phyloP scores from a whole-genome alignment of 225 moss, liverwort and hornwort genomes.

The Takakia lepidozioides region DNA sequence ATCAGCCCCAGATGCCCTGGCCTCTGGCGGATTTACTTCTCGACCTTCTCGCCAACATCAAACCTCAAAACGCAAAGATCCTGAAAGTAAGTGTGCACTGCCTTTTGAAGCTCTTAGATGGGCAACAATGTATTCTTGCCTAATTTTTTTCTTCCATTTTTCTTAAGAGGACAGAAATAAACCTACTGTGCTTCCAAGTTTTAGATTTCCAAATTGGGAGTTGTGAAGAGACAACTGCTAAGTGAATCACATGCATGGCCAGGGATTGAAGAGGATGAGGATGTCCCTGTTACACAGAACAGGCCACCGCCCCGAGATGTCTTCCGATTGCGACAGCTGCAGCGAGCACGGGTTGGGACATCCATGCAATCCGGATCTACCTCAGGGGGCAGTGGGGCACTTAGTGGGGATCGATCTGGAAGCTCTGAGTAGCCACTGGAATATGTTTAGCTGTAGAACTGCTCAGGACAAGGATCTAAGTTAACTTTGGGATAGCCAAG shows the following conservation, averaged over 20 bases:
- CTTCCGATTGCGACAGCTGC: constrained; percentile 92
- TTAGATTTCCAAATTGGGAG: no score
- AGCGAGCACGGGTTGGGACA: constrained; percentile 70
- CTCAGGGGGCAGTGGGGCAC: constrained; percentile 93
- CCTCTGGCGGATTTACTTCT: constrained; percentile 36
- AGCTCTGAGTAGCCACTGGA: constrained; percentile 66
- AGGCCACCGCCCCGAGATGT: constrained; percentile 89
- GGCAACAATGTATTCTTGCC: no score
- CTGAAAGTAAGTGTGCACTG: constrained; percentile 63
- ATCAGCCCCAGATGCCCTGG: constrained; percentile 50
- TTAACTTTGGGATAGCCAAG: no score
- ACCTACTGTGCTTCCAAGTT: no score
- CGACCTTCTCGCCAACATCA: constrained; percentile 70
- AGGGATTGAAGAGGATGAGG: constrained; percentile 90
- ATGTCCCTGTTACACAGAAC: constrained; percentile 64
- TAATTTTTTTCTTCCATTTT: no score
- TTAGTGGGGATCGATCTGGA: constrained; percentile 91
- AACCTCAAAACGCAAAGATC: constrained; percentile 61
- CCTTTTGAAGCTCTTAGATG: no score
- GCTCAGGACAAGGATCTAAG: no score
- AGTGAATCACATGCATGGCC: no score
- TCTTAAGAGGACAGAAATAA: no score
- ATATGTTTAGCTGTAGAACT: not conserved
- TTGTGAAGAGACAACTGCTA: no score
- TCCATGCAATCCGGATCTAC: constrained; percentile 64